Evolutionary conservation across 2,329 filamentous ascomycete genomes (phyloP).

Genomic region (Fonsecaea pedrosoi): DNA sequence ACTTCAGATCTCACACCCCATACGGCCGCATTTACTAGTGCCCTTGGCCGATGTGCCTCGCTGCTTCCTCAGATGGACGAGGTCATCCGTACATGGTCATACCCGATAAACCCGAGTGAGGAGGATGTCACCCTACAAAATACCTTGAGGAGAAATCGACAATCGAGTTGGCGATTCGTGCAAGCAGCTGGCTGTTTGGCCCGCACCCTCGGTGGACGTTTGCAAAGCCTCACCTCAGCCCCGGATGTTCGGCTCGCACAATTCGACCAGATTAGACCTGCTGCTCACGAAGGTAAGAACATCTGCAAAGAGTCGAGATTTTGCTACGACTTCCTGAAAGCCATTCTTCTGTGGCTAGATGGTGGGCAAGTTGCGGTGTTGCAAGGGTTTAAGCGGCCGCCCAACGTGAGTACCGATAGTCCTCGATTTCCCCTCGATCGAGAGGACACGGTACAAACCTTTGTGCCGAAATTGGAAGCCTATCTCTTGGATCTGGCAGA

Average conservation of each 20-base stretch:
- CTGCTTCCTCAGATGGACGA: constrained; percentile 64
- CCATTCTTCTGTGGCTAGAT: constrained; percentile 68
- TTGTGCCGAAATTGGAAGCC: constrained; percentile 64
- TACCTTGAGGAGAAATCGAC: constrained; percentile 62
- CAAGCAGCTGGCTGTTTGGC: constrained; percentile 67
- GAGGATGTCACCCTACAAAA: constrained; percentile 63
- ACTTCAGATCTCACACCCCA: constrained; percentile 45
- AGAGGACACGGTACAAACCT: constrained; percentile 58
- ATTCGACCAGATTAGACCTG: constrained; percentile 58
- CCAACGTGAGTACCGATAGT: constrained; percentile 49
- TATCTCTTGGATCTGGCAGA: constrained; percentile 64
- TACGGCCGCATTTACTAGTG: constrained; percentile 50
- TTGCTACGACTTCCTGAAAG: constrained; percentile 69
- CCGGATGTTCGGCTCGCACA: constrained; percentile 49
- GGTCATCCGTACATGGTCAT: constrained; percentile 62
- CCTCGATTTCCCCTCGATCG: constrained; percentile 60
- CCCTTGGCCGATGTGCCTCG: constrained; percentile 53
- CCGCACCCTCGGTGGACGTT: constrained; percentile 61
- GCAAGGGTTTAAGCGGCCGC: constrained; percentile 61
- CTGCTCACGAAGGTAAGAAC: constrained; percentile 49
- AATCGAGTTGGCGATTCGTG: constrained; percentile 65
- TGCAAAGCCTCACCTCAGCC: constrained; percentile 53
- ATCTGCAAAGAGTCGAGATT: constrained; percentile 58
- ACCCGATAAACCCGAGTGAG: constrained; percentile 62
- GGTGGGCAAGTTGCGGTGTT: constrained; percentile 63